These are phyloP conservation scores for Cantharellus cinnabarinus DNA, from an alignment of 768 basidiomycete genomes.

Conservation along the genomic window DNA sequence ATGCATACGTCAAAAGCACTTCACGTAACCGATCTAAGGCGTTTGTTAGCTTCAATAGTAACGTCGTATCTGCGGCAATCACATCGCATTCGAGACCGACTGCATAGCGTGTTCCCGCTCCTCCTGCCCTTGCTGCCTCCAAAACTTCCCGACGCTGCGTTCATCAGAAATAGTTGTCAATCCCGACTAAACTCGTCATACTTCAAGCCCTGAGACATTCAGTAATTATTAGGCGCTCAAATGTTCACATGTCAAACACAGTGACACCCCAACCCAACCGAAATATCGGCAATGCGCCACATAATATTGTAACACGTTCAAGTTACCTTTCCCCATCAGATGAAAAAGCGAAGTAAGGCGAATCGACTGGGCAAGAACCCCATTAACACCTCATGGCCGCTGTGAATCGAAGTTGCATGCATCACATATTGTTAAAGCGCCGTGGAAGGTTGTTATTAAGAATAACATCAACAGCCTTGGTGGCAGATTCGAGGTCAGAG, in stretches of 20 bases:
- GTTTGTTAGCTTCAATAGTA: slow-evolving; percentile 49
- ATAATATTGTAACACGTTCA: no score
- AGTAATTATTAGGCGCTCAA: no score
- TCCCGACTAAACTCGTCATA: no score
- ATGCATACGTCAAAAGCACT: slow-evolving; percentile 12
- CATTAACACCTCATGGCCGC: slow-evolving; percentile 24
- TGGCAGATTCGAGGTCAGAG: slow-evolving; percentile 13
- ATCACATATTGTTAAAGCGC: slow-evolving; percentile 21
- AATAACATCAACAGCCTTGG: slow-evolving; percentile 41
- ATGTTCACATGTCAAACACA: no score
- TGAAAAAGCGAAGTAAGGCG: slow-evolving; percentile 33
- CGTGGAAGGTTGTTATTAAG: slow-evolving; percentile 43
- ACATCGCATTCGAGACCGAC: slow-evolving; percentile 61
- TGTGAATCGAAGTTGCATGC: not conserved
- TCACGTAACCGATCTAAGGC: slow-evolving; percentile 22
- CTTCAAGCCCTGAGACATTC: no score
- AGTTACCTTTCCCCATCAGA: slow-evolving; percentile 26
- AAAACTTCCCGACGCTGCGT: slow-evolving; percentile 40
- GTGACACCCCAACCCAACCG: slow-evolving; percentile 21
- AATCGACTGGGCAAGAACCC: not conserved
- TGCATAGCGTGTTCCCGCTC: slow-evolving; percentile 19
- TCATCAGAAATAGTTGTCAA: slow-evolving; percentile 18
- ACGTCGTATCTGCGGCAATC: slow-evolving; percentile 47
- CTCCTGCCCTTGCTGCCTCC: slow-evolving; percentile 18
- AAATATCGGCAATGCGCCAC: no score